Evolutionary conservation across 768 basidiomycete species (phyloP), one percentile per base, ranked within the genome.

Genomic region (Macrolepiota fuliginosa): DNA sequence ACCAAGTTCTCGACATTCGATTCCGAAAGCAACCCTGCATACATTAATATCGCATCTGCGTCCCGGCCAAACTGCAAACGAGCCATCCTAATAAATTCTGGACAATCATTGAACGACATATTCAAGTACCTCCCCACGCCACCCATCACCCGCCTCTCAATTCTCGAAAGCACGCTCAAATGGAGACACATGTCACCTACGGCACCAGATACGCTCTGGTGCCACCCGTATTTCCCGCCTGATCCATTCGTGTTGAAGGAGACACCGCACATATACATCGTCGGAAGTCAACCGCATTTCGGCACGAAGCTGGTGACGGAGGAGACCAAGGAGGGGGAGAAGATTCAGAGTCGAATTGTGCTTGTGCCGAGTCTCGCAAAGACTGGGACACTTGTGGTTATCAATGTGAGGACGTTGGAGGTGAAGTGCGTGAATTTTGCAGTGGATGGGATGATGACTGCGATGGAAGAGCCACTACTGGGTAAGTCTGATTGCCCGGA

Each of bases 111-210:
- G 22, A 91, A 98, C 71, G 97, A 99, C 70, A 90, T 98, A 77
- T 94, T 86, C 82, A 96, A 94, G 71, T 99, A 99, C 74, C 78
- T 98, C 45, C 81, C 84, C 11, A 81, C 85, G 7, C 87, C 86
- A 6, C 85, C 86, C 6, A 80, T 83, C 60, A 89, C 90, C n/a
- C 82, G 89, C 42, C 71, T 96, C 36, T 83, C 83, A 2, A 81
- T 98, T 62, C 83, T 92, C 10, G 83, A 87, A 68, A 79, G 88
- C 45, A 96, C 94, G 11, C 79, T 99, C 36, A 84, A 81, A 67
- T 99, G 96, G 97, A 80, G 95, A 61, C 96, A 98, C 76, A 86
- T 97, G 72, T 95, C 97, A n/a, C 97, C 97, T 3, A 98, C 97
- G 7, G 96, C 96, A 25, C 97, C 97, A 27, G 97, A 99, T 74